Evolutionary conservation across 371 early-diverging fungal species (phyloP).

Genomic region (Mortierella sp.): DNA sequence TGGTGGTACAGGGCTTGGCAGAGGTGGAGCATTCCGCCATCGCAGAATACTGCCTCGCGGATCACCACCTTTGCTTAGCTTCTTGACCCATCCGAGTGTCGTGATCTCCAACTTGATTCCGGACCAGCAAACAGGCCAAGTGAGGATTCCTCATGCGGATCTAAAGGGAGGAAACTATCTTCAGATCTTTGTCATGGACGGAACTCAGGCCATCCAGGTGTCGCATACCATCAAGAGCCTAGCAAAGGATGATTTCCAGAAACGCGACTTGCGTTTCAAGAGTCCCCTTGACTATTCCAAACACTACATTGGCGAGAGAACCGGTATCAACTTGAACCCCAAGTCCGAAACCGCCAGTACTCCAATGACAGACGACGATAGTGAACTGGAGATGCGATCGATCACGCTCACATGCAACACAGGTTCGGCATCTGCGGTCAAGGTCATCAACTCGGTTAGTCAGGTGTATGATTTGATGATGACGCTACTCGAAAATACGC

Average conservation of each 20-base stretch:
- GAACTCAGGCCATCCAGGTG: conserved; percentile 14
- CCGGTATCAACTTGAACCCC: conserved; percentile 33
- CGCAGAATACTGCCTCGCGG: conserved; percentile 20
- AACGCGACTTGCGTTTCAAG: conserved; percentile 52
- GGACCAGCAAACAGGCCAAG: conserved; percentile 19
- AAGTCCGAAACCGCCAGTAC: background rate
- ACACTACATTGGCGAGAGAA: conserved; percentile 44
- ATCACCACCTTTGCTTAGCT: conserved; percentile 15
- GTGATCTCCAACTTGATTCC: conserved; percentile 28
- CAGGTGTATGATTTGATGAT: conserved; percentile 45
- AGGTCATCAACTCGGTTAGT: conserved; percentile 40
- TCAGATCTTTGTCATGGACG: conserved; percentile 41
- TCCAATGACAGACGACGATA: background rate
- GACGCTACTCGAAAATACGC: conserved; percentile 17
- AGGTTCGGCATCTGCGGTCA: conserved; percentile 33
- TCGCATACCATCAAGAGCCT: conserved; percentile 11
- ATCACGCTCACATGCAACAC: conserved; percentile 30
- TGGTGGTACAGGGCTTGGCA: conserved; percentile 13
- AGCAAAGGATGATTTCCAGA: conserved; percentile 30
- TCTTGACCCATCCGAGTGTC: conserved; percentile 27
- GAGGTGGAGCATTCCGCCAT: conserved; percentile 41
- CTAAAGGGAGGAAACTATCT: conserved; percentile 25
- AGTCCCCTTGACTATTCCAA: conserved; percentile 17
- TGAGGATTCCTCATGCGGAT: conserved; percentile 17
- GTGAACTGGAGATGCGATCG: background rate